These are phyloP conservation scores for Ajuga chamaepitys DNA, from an alignment of 257 asterid genomes.

Conservation along the genomic window DNA sequence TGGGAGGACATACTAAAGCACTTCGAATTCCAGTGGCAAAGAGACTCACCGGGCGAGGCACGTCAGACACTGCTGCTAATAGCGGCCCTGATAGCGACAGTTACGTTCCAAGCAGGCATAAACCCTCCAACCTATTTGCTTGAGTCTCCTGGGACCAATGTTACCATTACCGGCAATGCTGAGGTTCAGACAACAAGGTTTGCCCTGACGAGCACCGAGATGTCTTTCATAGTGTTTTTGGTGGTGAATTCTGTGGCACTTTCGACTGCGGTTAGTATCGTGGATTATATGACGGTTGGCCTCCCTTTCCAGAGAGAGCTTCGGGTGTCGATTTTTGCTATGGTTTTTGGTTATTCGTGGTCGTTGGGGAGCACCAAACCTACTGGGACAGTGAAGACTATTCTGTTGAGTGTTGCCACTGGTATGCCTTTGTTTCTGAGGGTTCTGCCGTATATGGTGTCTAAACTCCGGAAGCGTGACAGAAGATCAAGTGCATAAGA, in stretches of 20 bases:
- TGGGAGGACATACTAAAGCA: conserved; percentile 4
- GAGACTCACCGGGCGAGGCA: conserved; percentile 12
- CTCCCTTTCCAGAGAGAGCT: conserved; percentile 25
- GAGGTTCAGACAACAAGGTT: background rate
- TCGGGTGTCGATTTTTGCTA: background rate
- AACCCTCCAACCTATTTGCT: conserved; percentile 15
- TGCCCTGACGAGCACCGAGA: background rate
- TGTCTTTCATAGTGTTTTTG: background rate
- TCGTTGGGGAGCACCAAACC: conserved; percentile 12
- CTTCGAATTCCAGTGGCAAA: background rate
- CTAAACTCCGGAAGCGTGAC: background rate
- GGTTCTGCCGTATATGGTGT: background rate
- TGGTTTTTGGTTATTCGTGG: conserved; percentile 16
- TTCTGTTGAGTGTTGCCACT: background rate
- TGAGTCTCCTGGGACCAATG: background rate
- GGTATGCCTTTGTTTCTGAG: conserved; percentile 9
- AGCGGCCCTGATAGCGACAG: conserved; percentile 12
- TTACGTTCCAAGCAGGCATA: conserved; percentile 20
- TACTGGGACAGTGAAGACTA: background rate
- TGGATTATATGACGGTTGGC: conserved; percentile 6
- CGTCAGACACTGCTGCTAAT: conserved; percentile 6
- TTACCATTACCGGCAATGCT: background rate
- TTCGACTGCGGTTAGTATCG: conserved; percentile 4
- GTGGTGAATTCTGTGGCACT: conserved; percentile 14
- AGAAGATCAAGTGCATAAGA: background rate